Evolutionary conservation across 345 rosid species (phyloP).

Genomic region (Gossypium mustelinum): DNA sequence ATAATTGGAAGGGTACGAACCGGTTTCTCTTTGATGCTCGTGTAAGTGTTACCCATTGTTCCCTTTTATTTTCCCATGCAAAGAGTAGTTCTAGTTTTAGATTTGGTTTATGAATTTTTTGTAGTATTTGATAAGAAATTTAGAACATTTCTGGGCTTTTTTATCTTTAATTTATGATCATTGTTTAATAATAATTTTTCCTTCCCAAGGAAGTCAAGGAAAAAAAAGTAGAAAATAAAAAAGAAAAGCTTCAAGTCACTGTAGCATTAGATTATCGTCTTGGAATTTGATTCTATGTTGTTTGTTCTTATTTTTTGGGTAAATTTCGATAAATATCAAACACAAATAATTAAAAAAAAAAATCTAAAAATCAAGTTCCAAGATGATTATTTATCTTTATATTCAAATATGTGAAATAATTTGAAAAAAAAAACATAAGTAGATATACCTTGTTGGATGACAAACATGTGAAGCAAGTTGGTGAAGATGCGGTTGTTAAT

Average conservation of each 20-base stretch:
- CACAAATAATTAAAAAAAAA: too few species aligned
- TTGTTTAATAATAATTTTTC: background rate
- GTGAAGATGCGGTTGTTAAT: background rate
- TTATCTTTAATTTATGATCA: background rate
- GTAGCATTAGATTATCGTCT: too few species aligned
- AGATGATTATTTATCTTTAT: too few species aligned
- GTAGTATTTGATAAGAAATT: background rate
- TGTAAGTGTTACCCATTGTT: slow-evolving; percentile 32
- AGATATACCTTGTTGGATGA: background rate
- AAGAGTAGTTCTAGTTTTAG: slow-evolving; percentile 17
- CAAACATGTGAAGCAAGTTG: slow-evolving; percentile 10
- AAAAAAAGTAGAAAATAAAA: background rate
- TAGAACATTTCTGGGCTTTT: background rate
- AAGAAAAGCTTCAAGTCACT: too few species aligned
- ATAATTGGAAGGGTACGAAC: slow-evolving; percentile 66
- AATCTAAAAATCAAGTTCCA: too few species aligned
- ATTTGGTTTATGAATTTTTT: background rate
- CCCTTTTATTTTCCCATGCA: background rate
- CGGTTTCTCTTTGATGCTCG: slow-evolving; percentile 75
- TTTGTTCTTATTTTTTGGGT: too few species aligned
- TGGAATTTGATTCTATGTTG: too few species aligned
- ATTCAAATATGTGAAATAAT: too few species aligned
- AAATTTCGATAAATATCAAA: too few species aligned
- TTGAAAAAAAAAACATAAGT: too few species aligned
- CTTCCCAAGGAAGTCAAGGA: background rate